These are phyloP conservation scores for Penicillium waksmanii DNA, from an alignment of 495 filamentous ascomycete genomes.

Conservation along the genomic window DNA sequence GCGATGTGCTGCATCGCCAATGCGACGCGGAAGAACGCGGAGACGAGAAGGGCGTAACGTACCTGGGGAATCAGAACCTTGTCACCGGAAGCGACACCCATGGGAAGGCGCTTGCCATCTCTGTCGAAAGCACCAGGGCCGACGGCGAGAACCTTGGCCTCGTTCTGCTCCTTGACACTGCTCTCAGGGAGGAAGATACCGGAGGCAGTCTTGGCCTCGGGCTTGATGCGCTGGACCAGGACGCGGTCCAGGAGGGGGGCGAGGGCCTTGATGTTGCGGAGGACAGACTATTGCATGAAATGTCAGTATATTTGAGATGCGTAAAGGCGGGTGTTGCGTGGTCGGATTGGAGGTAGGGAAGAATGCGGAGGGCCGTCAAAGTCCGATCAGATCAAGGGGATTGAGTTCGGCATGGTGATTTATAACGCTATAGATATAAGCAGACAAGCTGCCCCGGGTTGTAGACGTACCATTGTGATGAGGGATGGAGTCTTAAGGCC, in stretches of 20 bases:
- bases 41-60: conserved; percentile 35
- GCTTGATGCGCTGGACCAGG: conserved; percentile 96
- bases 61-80: conserved; percentile 97
- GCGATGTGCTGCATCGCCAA: neutral
- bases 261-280: conserved; percentile 95
- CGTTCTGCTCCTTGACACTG: conserved; percentile 96
- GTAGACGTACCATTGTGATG: conserved; percentile 32
- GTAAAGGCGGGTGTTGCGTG: neutral
- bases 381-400: neutral
- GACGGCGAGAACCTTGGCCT: conserved; percentile 93
- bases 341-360: conserved; percentile 14
- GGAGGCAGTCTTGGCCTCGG: conserved; percentile 91
- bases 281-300: conserved; percentile 51
- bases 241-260: conserved; percentile 97
- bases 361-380: conserved; percentile 11
- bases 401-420: conserved; percentile 7
- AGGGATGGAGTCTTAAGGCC: conserved; percentile 29
- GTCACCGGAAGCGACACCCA: conserved; percentile 82
- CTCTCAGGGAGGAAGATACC: conserved; percentile 98
- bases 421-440: neutral
- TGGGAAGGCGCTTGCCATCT: conserved; percentile 82
- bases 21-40: conserved; percentile 10
- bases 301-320: conserved; percentile 7
- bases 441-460: neutral
- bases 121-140: conserved; percentile 85